Percentiles rank a stretch among this genome's conserved stretches.
These are phyloP conservation scores for Trichoderma virens DNA, from an alignment of 495 filamentous ascomycete genomes.

Conservation along the genomic window DNA sequence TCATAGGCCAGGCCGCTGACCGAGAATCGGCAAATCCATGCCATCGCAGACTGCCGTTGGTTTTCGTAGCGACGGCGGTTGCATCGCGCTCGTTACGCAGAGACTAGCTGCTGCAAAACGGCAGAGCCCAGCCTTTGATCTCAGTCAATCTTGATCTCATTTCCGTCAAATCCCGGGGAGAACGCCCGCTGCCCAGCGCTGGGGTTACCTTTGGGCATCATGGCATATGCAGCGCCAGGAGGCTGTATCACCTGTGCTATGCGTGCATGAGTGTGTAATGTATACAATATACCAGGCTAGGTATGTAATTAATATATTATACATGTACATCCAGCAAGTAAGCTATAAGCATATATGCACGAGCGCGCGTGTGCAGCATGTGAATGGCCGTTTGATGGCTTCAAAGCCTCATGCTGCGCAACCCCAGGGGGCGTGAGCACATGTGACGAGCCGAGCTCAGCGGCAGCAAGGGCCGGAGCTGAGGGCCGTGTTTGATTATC, in stretches of 20 bases:
- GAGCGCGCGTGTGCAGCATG: neutral
- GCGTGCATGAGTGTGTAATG: neutral
- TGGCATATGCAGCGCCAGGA: neutral
- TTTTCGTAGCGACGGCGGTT: neutral
- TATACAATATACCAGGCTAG: too few species aligned
- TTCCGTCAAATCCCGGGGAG: constrained; percentile 4
- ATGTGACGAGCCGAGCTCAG: neutral
- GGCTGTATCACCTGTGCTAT: neutral
- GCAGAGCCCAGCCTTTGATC: neutral
- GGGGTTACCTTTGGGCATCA: constrained; percentile 7
- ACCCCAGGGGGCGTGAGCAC: neutral
- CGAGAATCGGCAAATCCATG: too few species aligned
- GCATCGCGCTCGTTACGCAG: neutral
- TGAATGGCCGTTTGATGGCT: constrained; percentile 1
- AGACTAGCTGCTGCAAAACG: neutral
- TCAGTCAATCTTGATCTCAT: neutral
- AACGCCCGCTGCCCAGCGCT: constrained; percentile 1
- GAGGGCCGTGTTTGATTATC: neutral
- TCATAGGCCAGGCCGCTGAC: too few species aligned
- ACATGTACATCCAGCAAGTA: neutral
- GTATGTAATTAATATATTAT: too few species aligned
- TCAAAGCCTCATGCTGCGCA: neutral
- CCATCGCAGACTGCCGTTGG: too few species aligned
- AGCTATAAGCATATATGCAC: neutral
- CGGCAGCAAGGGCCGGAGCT: neutral